Evolutionary conservation across 2,329 filamentous ascomycete species (phyloP).

Genomic region (Magnaporthiopsis incrustans): DNA sequence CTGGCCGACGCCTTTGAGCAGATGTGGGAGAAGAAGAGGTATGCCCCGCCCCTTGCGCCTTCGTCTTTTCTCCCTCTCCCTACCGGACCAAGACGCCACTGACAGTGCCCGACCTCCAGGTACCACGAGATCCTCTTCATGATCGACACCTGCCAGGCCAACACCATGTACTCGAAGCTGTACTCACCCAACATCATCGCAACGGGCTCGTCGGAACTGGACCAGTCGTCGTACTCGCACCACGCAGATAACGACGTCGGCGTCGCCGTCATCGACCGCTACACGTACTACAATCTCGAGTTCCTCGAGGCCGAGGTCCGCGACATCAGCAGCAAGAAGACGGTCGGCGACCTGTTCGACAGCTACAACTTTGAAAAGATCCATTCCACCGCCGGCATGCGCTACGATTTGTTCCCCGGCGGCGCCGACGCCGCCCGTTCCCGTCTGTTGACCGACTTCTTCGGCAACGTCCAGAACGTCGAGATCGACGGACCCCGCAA

Average conservation of each 20-base stretch:
- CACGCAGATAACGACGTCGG: conserved; percentile 97
- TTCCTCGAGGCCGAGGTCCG: conserved; percentile 88
- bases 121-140: conserved; percentile 99
- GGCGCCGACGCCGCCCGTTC: conserved; percentile 70
- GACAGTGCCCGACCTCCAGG: conserved; percentile 30
- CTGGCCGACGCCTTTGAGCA: conserved; percentile 95
- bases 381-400: conserved; percentile 81
- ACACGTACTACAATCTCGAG: conserved; percentile 97
- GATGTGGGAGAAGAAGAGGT: conserved; percentile 99
- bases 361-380: conserved; percentile 94
- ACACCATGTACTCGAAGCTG: conserved; percentile 98
- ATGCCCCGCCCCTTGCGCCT: conserved; percentile 11
- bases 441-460: conserved; percentile 89
- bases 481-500: conserved; percentile 60
- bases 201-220: conserved; percentile 90
- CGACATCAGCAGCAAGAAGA: conserved; percentile 79
- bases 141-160: conserved; percentile 99
- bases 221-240: conserved; percentile 94
- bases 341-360: conserved; percentile 88
- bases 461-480: conserved; percentile 95
- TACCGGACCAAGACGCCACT: background rate
- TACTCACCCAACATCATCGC: conserved; percentile 98
- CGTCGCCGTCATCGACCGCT: conserved; percentile 95
- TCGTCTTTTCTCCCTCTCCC: conserved; percentile 1
- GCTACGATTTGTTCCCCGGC: conserved; percentile 91